These are phyloP conservation scores for Dovyalis caffra DNA, from an alignment of 345 rosid genomes.

Conservation along the genomic window DNA sequence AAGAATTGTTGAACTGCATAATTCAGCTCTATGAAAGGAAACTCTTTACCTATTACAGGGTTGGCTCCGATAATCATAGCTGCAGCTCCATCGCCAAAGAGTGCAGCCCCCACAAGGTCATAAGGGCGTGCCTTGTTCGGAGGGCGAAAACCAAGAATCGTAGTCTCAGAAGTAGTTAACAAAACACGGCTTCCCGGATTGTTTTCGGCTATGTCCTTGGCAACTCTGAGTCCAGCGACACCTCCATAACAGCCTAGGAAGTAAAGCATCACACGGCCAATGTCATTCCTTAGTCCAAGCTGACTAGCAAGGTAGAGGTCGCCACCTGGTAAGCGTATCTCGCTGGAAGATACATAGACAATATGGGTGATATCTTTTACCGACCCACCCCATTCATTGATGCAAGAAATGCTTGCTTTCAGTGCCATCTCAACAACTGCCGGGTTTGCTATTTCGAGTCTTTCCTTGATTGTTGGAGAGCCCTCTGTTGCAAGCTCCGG, in stretches of 20 bases:
- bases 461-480: slow-evolving; percentile 70
- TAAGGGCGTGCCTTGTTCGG: slow-evolving; percentile 85
- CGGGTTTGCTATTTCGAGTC: slow-evolving; percentile 84
- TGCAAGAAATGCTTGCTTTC: slow-evolving; percentile 76
- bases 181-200: slow-evolving; percentile 86
- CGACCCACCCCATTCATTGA: slow-evolving; percentile 83
- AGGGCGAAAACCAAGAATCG: slow-evolving; percentile 88
- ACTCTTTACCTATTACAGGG: slow-evolving; percentile 48
- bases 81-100: slow-evolving; percentile 94
- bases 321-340: slow-evolving; percentile 89
- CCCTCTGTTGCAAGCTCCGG: slow-evolving; percentile 87
- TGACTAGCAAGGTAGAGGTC: slow-evolving; percentile 70
- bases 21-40: slow-evolving; percentile 85
- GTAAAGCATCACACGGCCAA: slow-evolving; percentile 80
- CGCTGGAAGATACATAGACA: slow-evolving; percentile 92
- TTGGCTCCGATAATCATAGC: slow-evolving; percentile 73
- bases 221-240: slow-evolving; percentile 87
- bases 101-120: slow-evolving; percentile 90
- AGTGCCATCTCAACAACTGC: slow-evolving; percentile 85
- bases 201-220: slow-evolving; percentile 95
- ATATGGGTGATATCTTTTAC: slow-evolving; percentile 77
- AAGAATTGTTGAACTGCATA: slow-evolving; percentile 78
- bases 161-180: slow-evolving; percentile 83
- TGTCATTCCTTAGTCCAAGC: slow-evolving; percentile 70
- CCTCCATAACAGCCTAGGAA: slow-evolving; percentile 93